Evolutionary conservation across 225 moss, liverwort and hornwort species (phyloP).

Genomic region (Sphagnum contortum): DNA sequence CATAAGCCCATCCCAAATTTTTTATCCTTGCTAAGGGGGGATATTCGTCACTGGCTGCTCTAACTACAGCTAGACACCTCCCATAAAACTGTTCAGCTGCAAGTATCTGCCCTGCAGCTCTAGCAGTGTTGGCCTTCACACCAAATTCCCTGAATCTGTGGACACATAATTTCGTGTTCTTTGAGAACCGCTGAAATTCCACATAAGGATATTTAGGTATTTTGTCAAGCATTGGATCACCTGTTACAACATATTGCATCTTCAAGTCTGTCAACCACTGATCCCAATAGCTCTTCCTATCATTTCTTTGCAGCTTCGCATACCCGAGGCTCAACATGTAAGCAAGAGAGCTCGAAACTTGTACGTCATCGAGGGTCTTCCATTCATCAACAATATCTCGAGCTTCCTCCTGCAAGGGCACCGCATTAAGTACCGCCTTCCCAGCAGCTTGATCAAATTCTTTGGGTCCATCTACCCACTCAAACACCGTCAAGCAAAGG

Average conservation of each 20-base stretch:
- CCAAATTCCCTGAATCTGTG: neutral
- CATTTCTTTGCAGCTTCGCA: no score
- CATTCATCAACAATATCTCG: conserved; percentile 4
- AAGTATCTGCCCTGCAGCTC: neutral
- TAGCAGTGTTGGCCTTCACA: neutral
- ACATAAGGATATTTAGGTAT: neutral
- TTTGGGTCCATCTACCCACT: conserved; percentile 5
- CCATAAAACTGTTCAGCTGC: neutral
- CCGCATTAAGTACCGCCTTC: neutral
- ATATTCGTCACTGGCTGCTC: neutral
- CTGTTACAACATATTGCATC: conserved; percentile 1
- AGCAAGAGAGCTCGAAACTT: conserved; percentile 1
- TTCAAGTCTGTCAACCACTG: no score
- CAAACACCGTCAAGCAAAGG: conserved; percentile 3
- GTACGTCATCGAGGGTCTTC: conserved; percentile 5
- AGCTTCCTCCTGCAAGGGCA: conserved; percentile 6
- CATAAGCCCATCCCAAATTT: conserved; percentile 7
- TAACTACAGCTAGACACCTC: conserved; percentile 1
- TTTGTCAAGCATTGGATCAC: conserved; percentile 1
- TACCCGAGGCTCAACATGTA: conserved; percentile 1
- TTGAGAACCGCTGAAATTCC: neutral
- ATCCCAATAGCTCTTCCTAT: no score
- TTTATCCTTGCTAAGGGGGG: neutral
- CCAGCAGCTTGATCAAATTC: neutral
- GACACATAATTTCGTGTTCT: neutral